Conservation (phyloP, 805 yeast species). For the Limtongia smithiae region DNA sequence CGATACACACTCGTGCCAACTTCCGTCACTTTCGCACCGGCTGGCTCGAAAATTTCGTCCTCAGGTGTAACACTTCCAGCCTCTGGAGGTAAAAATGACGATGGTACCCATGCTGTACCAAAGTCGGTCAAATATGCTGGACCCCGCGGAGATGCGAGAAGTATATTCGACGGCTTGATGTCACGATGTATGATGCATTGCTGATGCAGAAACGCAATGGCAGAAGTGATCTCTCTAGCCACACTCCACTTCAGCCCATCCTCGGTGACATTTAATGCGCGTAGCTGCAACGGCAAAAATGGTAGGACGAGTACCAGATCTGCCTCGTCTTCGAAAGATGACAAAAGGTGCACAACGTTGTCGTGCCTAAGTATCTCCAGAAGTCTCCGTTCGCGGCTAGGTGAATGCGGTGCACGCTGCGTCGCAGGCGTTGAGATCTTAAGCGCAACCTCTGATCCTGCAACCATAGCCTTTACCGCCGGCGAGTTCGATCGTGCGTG, state of each 20-base stretch:
- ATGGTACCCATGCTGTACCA: conserved; percentile 28
- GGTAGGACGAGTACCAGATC: conserved; percentile 47
- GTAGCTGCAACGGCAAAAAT: conserved; percentile 39
- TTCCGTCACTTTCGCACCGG: conserved; percentile 41
- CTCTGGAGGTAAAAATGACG: conserved; percentile 37
- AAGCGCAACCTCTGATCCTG: conserved; percentile 40
- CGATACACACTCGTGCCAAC: conserved; percentile 66
- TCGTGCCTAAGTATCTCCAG: conserved; percentile 33
- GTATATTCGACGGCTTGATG: conserved; percentile 76
- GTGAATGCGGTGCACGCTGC: conserved; percentile 53
- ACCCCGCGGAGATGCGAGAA: conserved; percentile 42
- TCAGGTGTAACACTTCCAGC: conserved; percentile 45
- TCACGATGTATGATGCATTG: conserved; percentile 77
- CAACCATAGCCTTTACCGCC: not conserved
- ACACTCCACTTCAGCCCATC: conserved; percentile 36
- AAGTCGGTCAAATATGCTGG: conserved; percentile 28
- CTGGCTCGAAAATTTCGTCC: conserved; percentile 35
- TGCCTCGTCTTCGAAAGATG: conserved; percentile 32
- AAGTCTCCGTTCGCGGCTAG: conserved; percentile 46
- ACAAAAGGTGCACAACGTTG: conserved; percentile 32
- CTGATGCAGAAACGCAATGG: conserved; percentile 62
- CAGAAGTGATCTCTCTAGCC: conserved; percentile 43
- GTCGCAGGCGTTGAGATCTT: conserved; percentile 50
- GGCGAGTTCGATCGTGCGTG: not conserved
- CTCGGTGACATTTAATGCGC: conserved; percentile 36